Conservation (phyloP, 2,329 filamentous ascomycete genomes). For the Clonostachys rhizophaga region DNA sequence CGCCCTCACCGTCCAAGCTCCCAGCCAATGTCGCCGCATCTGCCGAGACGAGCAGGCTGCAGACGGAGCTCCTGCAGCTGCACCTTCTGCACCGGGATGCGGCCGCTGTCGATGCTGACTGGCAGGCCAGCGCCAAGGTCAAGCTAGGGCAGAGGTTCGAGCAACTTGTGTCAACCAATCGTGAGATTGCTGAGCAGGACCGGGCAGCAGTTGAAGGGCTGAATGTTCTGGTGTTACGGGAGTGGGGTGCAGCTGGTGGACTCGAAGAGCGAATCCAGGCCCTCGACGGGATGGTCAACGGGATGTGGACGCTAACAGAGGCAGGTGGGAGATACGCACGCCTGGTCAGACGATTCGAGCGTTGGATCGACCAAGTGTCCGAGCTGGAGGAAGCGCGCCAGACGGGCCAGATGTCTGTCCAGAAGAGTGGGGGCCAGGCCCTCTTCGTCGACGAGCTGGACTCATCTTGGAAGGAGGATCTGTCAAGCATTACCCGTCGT, state of each 20-base stretch:
- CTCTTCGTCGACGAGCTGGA: slow-evolving; percentile 53
- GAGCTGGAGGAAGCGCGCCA: slow-evolving; percentile 39
- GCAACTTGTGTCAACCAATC: slow-evolving; percentile 23
- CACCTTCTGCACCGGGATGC: slow-evolving; percentile 58
- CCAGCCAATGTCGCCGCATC: slow-evolving; percentile 55
- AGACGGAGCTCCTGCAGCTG: slow-evolving; percentile 62
- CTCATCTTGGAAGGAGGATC: slow-evolving; percentile 54
- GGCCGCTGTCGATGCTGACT: slow-evolving; percentile 34
- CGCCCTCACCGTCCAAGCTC: slow-evolving; percentile 56
- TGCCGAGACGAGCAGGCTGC: slow-evolving; percentile 52
- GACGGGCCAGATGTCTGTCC: slow-evolving; percentile 23
- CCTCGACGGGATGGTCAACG: slow-evolving; percentile 51
- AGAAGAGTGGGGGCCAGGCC: slow-evolving; percentile 25
- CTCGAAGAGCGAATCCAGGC: slow-evolving; percentile 53
- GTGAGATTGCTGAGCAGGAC: slow-evolving; percentile 28
- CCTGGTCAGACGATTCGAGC: slow-evolving; percentile 52
- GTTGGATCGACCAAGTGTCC: slow-evolving; percentile 46
- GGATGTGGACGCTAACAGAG: slow-evolving; percentile 54
- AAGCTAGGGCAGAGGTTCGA: slow-evolving; percentile 42
- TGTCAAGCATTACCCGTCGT: slow-evolving; percentile 42
- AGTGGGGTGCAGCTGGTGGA: slow-evolving; percentile 37
- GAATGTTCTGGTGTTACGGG: slow-evolving; percentile 46
- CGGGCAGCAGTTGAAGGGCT: slow-evolving; percentile 37
- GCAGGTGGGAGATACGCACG: slow-evolving; percentile 50
- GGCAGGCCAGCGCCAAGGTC: slow-evolving; percentile 50